Percentiles rank a stretch among this genome's conserved stretches.
Conservation (phyloP, 1,139 yeast species). For the Wickerhamomyces sp. region DNA sequence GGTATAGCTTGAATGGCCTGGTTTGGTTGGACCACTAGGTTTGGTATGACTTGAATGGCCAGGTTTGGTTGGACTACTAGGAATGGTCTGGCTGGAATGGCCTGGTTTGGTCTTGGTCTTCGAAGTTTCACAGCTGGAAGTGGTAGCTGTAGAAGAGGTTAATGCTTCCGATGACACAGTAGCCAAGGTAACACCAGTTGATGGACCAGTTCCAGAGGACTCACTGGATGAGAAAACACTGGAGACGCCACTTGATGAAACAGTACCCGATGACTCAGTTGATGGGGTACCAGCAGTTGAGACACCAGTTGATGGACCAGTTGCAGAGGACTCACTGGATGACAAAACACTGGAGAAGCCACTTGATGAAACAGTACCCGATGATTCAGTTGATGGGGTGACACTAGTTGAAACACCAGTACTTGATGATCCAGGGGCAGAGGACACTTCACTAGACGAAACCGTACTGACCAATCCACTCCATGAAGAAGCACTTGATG, state of each 20-base stretch:
- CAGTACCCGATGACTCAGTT: not conserved
- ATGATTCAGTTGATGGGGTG: not conserved
- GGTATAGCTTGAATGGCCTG: too few relatives aligned
- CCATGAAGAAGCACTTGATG: not conserved
- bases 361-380: not conserved
- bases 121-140: not conserved
- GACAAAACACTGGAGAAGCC: not conserved
- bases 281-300: not conserved
- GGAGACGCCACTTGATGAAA: not conserved
- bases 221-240: not conserved
- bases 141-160: not conserved
- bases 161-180: not conserved
- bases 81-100: too few relatives aligned
- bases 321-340: not conserved
- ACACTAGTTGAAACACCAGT: not conserved
- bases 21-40: too few relatives aligned
- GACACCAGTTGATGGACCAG: not conserved
- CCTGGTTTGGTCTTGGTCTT: too few relatives aligned
- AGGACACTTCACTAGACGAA: not conserved
- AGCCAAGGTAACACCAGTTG: not conserved
- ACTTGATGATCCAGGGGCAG: not conserved
- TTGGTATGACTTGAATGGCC: too few relatives aligned
- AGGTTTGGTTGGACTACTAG: too few relatives aligned
- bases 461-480: not conserved
- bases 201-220: not conserved